Base-by-base conservation (phyloP, 805 yeast genomes). In the Wickerhamomyces subpelliculosus region DNA sequence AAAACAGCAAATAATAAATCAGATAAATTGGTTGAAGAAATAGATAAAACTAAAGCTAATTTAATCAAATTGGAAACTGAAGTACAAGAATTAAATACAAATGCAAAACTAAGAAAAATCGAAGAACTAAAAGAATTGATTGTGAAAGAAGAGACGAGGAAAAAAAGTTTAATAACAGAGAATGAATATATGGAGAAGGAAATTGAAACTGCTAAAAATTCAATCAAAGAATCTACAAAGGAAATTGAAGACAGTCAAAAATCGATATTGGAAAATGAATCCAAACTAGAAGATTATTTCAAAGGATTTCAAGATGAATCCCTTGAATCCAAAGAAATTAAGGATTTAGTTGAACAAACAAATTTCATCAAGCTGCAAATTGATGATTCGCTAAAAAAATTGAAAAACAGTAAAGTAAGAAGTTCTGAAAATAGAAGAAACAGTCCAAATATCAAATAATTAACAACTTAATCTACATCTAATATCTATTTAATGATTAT, bases 111-210 rank as follows among this genome's bases (percentile, higher is more conserved):
- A 45, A 37, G 46, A 39, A 31, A 44, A 32, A 66, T 69, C n/a
- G 60, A 70, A 51, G 65, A 67, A 6, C 51, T 79, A 26, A 68
- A 70, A 41, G 68, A 68, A 7, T 65, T 69, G 36, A 59, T 80
- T 3, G 58, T 62, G 24, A 66, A 58, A 22, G 57, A 69, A 32
- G 58, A 69, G n/a, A 58, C 62, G 12, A 68, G 68, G 43, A 49
- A 71, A 2, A 69, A 68, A 20, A 65, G 78, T 6, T 67, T 68
- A 31, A 55, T 57, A 2, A 75, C 74, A 26, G 95, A 87, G 49
- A 71, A 67, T 33, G 73, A 65, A 35, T 88, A 84, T 57, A 81
- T 80, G 76, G 50, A 57, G 8, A 65, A 64, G 23, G 90, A 84
- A 53, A 69, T 75, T 23, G 59, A 58, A 16, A 71, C 77, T 36